Evolutionary conservation across 495 filamentous ascomycete species (phyloP), one percentile per base, ranked within the genome.

Genomic region (Xylaria venustula): DNA sequence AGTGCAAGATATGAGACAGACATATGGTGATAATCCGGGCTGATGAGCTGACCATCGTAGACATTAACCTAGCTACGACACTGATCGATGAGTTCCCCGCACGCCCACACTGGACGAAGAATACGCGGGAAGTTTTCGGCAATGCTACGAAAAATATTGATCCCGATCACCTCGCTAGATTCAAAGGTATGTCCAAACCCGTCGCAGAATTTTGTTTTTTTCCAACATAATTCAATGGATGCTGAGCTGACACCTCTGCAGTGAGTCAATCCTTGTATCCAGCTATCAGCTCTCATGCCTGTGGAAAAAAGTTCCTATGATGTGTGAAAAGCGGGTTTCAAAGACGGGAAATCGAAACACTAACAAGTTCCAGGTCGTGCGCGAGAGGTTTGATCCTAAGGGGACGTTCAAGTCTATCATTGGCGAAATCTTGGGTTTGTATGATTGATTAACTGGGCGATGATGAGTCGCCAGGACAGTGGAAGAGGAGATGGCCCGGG

Each of bases 101-200:
- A 37, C 68, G 79, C 0, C 79, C 79, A 19, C 79, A 82, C 61
- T 82, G 79, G 79, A 82, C 79, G 4, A 82, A 82, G 71, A 82
- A 82, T 58, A 76, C 74, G 30, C 68, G 79, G 9, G 77, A 78
- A 20, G 77, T 81, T 3, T 73, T 82, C 32, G 58, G 63, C 40
- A 69, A 73, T 36, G 67, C 76, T 3, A 74, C 70, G 30, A 76
- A 80, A 68, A 78, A 82, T 54, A 47, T 82, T 17, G 78, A 82
- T 55, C 72, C 78, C 0, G 55, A 75, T 65, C 72, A 81, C 47
- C 68, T 81, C 1, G 64, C 68, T 22, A 70, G 75, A 17, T 82
- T 81, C 62, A 79, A 77, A 51, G 76, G 67, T 30, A 72, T 77
- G 32, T 63, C 73, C 11, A 58, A 76, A 59, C 6, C 20, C 0